Base-by-base conservation (phyloP, 2,329 filamentous ascomycete species). In the Alternaria arborescens region DNA sequence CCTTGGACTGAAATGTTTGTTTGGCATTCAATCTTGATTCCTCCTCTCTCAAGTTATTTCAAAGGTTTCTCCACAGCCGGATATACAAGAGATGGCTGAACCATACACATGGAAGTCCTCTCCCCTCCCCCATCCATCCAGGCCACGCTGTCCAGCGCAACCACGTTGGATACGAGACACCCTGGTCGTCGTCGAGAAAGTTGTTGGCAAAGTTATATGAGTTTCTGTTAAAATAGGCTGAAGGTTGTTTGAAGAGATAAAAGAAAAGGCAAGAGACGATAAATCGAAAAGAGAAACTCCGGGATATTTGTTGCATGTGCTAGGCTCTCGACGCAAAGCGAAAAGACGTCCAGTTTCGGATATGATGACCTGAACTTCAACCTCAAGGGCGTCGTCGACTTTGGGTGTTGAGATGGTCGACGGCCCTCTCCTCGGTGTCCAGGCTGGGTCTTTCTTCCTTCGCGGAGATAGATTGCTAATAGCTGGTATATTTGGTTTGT, bases 391-490 rank as follows among this genome's bases (percentile, higher is more conserved):
- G 36, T 63, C 74, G 61, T 38, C 46, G 14, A 10, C 12, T 38
- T 0, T 38, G 3, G 28, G 28, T 30, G 68, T 67, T 54, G 69
- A 61, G 67, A 38, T 50, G 50, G 55, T 65, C 28, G 68, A 71
- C 65, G 71, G 76, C 75, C 75, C 71, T 79, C 79, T 81, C 79
- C 72, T 80, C 77, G 78, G 79, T 81, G 71, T 77, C 48, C 41
- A 63, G 66, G 64, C 62, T 64, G 67, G 60, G 71, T 72, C 70
- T 73, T 50, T 34, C 22, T 24, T 70, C 68, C 72, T 55, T 42
- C 52, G 76, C 76, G 76, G 76, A 78, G 76, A 77, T 73, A 64
- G 71, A 72, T 77, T 70, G 74, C 74, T 78, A 68, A 52, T 71
- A 69, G 71, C 72, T 73, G 62, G 69, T 68, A 61, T 62, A 61